Evolutionary conservation across 1,139 yeast species (phyloP), one percentile per base, ranked within the genome.

Genomic region (Insectozyma bohioensis): DNA sequence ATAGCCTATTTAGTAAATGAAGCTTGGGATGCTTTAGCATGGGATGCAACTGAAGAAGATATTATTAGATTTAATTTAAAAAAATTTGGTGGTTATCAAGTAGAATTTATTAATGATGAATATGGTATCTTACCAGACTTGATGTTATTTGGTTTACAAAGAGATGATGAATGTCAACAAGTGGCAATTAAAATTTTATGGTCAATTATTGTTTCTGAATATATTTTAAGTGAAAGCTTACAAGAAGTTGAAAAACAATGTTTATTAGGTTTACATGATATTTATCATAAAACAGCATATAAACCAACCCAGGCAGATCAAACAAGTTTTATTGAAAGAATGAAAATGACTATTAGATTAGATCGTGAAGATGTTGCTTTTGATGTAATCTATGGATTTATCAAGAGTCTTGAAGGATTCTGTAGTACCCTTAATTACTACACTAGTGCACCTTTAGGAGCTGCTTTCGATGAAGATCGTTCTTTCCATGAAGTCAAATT

Each of bases 401-500:
- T 82, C 39, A 73, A 72, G 39, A 79, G 75, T 36, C 54, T 85
- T 26, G 56, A 78, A 22, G 82, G 78, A 20, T 85, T 86, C 57
- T 60, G 86, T 41, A 75, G 73, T 34, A 77, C 80, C 14, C 69
- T 85, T 49, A 71, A 79, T 41, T 87, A 85, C 48, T 74, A 84
- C 48, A 75, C 76, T 45, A 74, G 76, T 44, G 86, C 87, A 37
- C 95, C 96, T 13, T 74, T 73, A 31, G 92, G 90, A 13, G 80
- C 81, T 29, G 95, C 87, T 49, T 87, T 83, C 57, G 92, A 84
- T 47, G 95, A 85, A 51, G 95, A 87, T 55, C 69, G 95, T 52
- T 81, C 88, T 3, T 83, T 85, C 74, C 85, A 84, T 52, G 78
- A 80, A 40, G 68, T 87, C 49, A 84, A 82, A 49, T 82, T 86